Percentiles rank a stretch among this genome's conserved stretches.
These are phyloP conservation scores for Rhynchosporium agropyri DNA, from an alignment of 2,329 filamentous ascomycete genomes.

Conservation along the genomic window DNA sequence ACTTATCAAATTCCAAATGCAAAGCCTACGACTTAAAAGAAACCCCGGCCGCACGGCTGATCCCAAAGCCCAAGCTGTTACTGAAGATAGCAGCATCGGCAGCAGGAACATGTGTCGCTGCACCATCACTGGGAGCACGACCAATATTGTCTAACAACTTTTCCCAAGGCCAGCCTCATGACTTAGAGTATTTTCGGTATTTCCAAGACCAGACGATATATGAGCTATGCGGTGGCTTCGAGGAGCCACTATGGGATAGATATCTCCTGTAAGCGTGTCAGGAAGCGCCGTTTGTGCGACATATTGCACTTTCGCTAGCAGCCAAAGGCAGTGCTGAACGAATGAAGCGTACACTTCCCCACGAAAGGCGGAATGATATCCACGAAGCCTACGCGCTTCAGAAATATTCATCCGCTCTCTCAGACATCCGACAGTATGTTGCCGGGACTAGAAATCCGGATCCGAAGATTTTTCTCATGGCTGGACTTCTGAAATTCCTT, in stretches of 20 bases:
- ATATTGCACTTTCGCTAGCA: background rate
- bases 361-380: no score
- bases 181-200: slow-evolving; percentile 5
- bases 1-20: background rate
- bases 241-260: background rate
- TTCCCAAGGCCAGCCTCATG: background rate
- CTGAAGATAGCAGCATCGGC: background rate
- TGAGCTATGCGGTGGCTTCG: slow-evolving; percentile 5
- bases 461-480: slow-evolving; percentile 4
- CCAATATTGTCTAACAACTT: background rate
- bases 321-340: background rate
- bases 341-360: background rate
- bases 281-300: slow-evolving; percentile 1
- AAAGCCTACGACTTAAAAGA: background rate
- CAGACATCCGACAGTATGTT: slow-evolving; percentile 6
- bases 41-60: background rate
- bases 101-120: background rate
- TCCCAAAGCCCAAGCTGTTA: background rate
- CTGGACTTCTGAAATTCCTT: background rate
- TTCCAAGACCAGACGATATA: slow-evolving; percentile 7
- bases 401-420: background rate
- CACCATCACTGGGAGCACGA: background rate
- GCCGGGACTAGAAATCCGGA: background rate
- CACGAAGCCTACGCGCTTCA: slow-evolving; percentile 7
- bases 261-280: slow-evolving; percentile 4